Conservation (phyloP, 257 asterid species). For the Fraxinus anomala region DNA sequence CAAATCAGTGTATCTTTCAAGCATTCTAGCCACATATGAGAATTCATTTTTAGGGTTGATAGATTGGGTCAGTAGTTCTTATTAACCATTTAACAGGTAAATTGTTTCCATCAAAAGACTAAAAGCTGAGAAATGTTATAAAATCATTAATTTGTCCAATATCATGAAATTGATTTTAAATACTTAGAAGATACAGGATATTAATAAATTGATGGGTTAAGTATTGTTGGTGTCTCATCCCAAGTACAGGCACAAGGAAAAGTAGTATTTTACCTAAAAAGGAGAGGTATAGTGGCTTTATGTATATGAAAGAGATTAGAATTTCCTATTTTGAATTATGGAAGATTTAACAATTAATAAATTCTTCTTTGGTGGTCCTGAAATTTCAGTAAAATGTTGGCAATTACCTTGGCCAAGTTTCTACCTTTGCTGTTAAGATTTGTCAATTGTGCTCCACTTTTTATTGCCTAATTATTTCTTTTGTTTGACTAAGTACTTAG, state of each 20-base stretch:
- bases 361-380: too few species aligned
- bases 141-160: not conserved
- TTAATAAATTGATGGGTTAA: not conserved
- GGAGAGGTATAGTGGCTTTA: not conserved
- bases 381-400: too few species aligned
- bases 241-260: not conserved
- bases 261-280: not conserved
- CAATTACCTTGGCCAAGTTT: too few species aligned
- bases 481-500: too few species aligned
- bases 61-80: not conserved
- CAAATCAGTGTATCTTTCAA: not conserved
- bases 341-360: too few species aligned
- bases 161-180: not conserved
- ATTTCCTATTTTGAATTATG: too few species aligned
- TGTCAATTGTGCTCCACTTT: too few species aligned
- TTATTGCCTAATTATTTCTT: too few species aligned
- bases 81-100: not conserved
- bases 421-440: too few species aligned
- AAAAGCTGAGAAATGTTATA: not conserved
- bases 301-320: not conserved
- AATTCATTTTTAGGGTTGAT: not conserved
- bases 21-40: not conserved
- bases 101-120: not conserved
- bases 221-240: slow-evolving; percentile 2
- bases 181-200: not conserved